Conservation (phyloP, 768 basidiomycete species). For the Pisolithus sp. region DNA sequence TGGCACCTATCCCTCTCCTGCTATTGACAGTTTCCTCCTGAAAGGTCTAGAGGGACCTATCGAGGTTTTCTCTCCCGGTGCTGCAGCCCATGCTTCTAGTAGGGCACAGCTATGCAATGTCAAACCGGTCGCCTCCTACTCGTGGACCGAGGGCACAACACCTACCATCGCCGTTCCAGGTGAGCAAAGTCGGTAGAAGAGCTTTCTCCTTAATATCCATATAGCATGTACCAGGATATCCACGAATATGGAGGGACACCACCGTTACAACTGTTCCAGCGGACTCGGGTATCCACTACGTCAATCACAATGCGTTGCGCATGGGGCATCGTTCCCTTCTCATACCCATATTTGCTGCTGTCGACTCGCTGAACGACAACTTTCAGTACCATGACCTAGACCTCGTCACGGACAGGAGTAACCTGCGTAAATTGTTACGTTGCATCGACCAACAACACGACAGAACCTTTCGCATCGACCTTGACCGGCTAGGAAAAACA, state of each 20-base stretch:
- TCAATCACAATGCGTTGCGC: constrained; percentile 54
- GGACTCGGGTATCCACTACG: constrained; percentile 43
- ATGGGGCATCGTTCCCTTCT: constrained; percentile 33
- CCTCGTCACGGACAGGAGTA: constrained; percentile 58
- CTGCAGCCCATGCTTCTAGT: constrained; percentile 3
- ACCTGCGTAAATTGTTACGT: constrained; percentile 54
- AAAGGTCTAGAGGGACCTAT: constrained; percentile 18
- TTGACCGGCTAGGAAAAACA: constrained; percentile 56
- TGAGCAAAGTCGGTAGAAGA: constrained; percentile 11
- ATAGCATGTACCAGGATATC: constrained; percentile 41
- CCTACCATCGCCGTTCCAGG: constrained; percentile 53
- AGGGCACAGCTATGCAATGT: constrained; percentile 33
- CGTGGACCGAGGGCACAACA: constrained; percentile 37
- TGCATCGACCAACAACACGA: constrained; percentile 31
- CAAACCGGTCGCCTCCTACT: constrained; percentile 45
- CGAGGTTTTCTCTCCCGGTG: constrained; percentile 11
- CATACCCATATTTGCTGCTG: constrained; percentile 55
- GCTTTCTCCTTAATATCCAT: not conserved
- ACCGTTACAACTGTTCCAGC: constrained; percentile 48
- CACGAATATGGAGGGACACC: constrained; percentile 48
- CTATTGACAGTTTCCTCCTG: constrained; percentile 10
- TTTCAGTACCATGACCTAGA: constrained; percentile 33
- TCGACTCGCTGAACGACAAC: constrained; percentile 34
- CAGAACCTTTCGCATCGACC: constrained; percentile 62
- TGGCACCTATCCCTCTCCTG: not conserved